Base-by-base conservation (phyloP, 371 early-diverging fungal species). In the Actinomortierella wolfii region DNA sequence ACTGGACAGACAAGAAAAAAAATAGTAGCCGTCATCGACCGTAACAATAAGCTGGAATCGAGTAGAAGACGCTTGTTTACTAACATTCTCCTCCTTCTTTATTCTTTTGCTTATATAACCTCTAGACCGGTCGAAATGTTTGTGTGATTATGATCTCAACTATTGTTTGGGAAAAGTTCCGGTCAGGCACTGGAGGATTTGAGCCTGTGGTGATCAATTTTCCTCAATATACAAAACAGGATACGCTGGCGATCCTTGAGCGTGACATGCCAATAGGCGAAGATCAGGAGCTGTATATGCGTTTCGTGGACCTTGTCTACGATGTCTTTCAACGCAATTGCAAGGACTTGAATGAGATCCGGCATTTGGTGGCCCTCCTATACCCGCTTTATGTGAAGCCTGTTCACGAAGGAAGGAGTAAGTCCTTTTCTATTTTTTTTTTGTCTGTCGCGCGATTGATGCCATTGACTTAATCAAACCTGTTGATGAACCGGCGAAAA, bases 331-430 rank as follows among this genome's bases (percentile, higher is more conserved):
- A 83, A 44, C 80, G 83, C 44, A 88, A 92, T 47, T 92, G 94
- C 74, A 86, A 87, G 53, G 92, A 95, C 58, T 60, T 96, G 46
- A 90, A 88, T 47, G 95, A 96, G 70, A 79, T 96, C n/a, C 81
- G 92, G 11, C 89, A 94, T 56, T 62, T 95, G 47, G 88, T 89
- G 6, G 83, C 87, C 0, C 76, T 94, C 29, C 77, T 95, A 18
- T 94, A 87, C 56, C 93, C 94, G 5, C 81, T 92, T 44, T 96
- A 93, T 62, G 76, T 91, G 43, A 87, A 90, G 59, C 95, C 95
- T 0, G 80, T 94, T 1, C 68, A 80, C 21, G 83, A 88, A 13
- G 89, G 91, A n/a, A 81, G 78, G 51, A 81, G 91, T 86, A 81
- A 57, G 78, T 52, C 8, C 24, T 51, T 24, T 43, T 24, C 25